Conservation (phyloP, 2,329 filamentous ascomycete genomes). For the Triangularia verruculosa region DNA sequence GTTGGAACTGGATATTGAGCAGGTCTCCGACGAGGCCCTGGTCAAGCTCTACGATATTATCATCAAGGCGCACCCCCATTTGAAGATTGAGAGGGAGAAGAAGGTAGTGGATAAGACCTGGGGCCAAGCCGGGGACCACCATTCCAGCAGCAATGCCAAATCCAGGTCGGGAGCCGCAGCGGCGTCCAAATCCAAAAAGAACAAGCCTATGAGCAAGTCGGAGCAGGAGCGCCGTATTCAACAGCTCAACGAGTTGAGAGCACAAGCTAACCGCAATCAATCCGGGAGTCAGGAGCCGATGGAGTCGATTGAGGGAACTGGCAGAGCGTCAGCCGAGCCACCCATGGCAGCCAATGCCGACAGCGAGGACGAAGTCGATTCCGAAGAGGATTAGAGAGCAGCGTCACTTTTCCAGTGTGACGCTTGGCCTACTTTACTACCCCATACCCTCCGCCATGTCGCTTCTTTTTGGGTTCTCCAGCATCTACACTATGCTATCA, state of each 20-base stretch:
- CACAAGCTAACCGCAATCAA: slow-evolving; percentile 45
- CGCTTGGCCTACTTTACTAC: not conserved
- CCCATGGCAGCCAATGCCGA: slow-evolving; percentile 31
- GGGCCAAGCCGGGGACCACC: slow-evolving; percentile 20
- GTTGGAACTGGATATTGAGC: slow-evolving; percentile 58
- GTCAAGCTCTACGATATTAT: slow-evolving; percentile 49
- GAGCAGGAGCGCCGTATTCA: slow-evolving; percentile 68
- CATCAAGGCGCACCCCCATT: slow-evolving; percentile 38
- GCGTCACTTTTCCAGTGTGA: not conserved
- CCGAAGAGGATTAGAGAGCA: slow-evolving; percentile 43
- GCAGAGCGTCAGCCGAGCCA: slow-evolving; percentile 15
- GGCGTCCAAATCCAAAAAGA: slow-evolving; percentile 60
- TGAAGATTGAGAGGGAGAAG: slow-evolving; percentile 36
- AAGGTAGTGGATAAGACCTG: slow-evolving; percentile 28
- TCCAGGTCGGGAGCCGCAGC: slow-evolving; percentile 28
- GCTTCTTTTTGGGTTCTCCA: not conserved
- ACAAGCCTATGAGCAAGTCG: slow-evolving; percentile 72
- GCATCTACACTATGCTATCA: not conserved
- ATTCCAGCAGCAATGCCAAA: slow-evolving; percentile 23
- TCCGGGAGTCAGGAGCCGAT: slow-evolving; percentile 48
- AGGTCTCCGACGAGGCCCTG: slow-evolving; percentile 54
- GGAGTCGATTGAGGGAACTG: slow-evolving; percentile 37
- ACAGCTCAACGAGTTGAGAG: slow-evolving; percentile 58
- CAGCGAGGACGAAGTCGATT: slow-evolving; percentile 54
- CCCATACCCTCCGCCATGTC: not conserved